phyloP scores from a whole-genome alignment of 495 filamentous ascomycete species.

The Letharia columbiana region DNA sequence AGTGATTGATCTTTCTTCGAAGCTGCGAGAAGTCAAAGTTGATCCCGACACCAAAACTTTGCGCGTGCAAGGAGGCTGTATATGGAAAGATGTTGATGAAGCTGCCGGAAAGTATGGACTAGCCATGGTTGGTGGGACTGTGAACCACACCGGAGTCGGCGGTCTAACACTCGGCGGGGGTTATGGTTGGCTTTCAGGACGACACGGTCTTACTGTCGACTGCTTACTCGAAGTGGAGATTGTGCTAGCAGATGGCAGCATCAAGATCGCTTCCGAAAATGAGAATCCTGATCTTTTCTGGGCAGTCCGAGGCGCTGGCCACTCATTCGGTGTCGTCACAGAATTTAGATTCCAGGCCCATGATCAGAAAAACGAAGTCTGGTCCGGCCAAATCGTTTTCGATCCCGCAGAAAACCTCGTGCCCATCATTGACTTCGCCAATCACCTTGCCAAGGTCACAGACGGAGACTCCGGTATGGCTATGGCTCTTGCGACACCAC shows the following conservation, averaged over 20 bases:
- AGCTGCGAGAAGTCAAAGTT: slow-evolving; percentile 43
- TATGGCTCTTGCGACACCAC: slow-evolving; percentile 31
- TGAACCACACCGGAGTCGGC: slow-evolving; percentile 51
- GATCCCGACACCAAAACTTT: slow-evolving; percentile 22
- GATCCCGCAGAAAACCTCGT: too few species aligned
- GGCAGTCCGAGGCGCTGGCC: slow-evolving; percentile 41
- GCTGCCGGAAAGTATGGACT: slow-evolving; percentile 41
- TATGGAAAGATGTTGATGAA: slow-evolving; percentile 50
- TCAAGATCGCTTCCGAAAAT: neutral
- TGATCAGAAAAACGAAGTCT: slow-evolving; percentile 38
- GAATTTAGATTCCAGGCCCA: slow-evolving; percentile 43
- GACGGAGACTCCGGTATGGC: slow-evolving; percentile 32
- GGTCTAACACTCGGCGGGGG: slow-evolving; percentile 52
- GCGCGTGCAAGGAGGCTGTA: slow-evolving; percentile 38
- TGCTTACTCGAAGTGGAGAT: slow-evolving; percentile 41
- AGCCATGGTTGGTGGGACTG: slow-evolving; percentile 51
- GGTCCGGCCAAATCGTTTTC: slow-evolving; percentile 40
- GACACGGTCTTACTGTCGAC: slow-evolving; percentile 46
- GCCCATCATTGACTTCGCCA: too few species aligned
- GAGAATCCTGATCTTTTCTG: slow-evolving; percentile 36
- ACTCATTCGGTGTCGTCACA: slow-evolving; percentile 40
- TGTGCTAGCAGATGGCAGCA: slow-evolving; percentile 43
- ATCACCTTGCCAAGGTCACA: slow-evolving; percentile 28
- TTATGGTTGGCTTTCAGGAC: slow-evolving; percentile 44
- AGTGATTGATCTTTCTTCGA: slow-evolving; percentile 44